These are phyloP conservation scores for Tubosaeta brunneosetosa DNA, from an alignment of 768 basidiomycete genomes.

Conservation along the genomic window DNA sequence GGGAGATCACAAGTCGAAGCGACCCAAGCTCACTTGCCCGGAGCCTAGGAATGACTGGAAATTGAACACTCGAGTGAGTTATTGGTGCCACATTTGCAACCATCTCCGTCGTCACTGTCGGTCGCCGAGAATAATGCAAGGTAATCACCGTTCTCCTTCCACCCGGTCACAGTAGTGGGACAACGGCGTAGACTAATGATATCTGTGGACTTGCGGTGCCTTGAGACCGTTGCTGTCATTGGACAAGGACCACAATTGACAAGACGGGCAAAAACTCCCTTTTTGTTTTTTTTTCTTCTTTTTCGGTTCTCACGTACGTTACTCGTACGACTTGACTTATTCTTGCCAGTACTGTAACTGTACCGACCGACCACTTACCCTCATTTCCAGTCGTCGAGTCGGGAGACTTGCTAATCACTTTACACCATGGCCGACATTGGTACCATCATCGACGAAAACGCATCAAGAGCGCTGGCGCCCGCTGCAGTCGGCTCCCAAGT, in stretches of 20 bases:
- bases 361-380: constrained; percentile 14
- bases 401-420: constrained; percentile 14
- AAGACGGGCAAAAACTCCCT: not conserved
- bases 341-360: constrained; percentile 4
- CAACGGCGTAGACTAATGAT: no score
- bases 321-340: not conserved
- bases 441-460: constrained; percentile 31
- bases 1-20: no score
- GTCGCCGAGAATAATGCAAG: no score
- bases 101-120: no score
- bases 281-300: not conserved
- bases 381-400: constrained; percentile 19
- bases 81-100: no score
- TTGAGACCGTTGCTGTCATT: not conserved
- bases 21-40: no score
- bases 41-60: no score
- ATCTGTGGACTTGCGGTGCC: not conserved
- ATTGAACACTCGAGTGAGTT: no score
- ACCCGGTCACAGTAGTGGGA: no score
- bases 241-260: not conserved
- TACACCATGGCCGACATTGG: constrained; percentile 30
- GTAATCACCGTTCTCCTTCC: no score
- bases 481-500: constrained; percentile 77
- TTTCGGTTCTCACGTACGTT: no score
- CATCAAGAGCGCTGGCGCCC: constrained; percentile 67